Base-by-base conservation (phyloP, 2,329 filamentous ascomycete genomes). In the Colletotrichum gigasporum region DNA sequence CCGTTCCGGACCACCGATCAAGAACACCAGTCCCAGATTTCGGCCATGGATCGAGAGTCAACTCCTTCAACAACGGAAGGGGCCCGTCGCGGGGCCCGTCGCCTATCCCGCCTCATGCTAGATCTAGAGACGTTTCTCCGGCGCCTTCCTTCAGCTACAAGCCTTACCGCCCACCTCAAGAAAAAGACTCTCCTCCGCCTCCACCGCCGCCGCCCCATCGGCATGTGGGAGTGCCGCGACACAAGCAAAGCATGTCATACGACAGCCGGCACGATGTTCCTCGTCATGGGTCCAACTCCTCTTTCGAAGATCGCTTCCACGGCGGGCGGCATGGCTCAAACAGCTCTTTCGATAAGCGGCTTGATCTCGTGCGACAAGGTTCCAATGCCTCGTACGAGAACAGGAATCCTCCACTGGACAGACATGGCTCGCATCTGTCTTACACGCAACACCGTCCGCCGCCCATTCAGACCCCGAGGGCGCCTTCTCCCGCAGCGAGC, bases 161-260 rank as follows among this genome's bases (percentile, higher is more conserved):
- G 22, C 74, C 74, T 26, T 68, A 71, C 61, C 74, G 71, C 70
- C 62, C 62, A 12, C 74, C 58, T 7, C 63, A 50, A 26, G 63
- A 78, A 18, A 75, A 82, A 35, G 84, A 86, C 39, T 88, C 87
- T 18, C 91, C 91, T 8, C 92, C 93, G 16, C 93, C 94, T 7
- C 93, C 94, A 2, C 90, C 93, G 2, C 94, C 94, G 0, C 91
- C 91, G 8, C 93, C 94, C 6, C 94, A 96, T 67, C 90, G 94
- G 7, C 93, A 94, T 76, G 84, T 81, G n/a, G 65, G 55, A 11
- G 35, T 67, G 28, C 26, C 70, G 7, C 69, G 76, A 4, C 74
- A 78, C 11, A 73, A 71, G 3, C 71, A 77, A 57, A 68, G 73
- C 26, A 67, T 69, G 5, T 77, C 75, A 0, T 78, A 76, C 45